phyloP scores from a whole-genome alignment of 2,329 filamentous ascomycete genomes.

The Hypoxylon sp. region DNA sequence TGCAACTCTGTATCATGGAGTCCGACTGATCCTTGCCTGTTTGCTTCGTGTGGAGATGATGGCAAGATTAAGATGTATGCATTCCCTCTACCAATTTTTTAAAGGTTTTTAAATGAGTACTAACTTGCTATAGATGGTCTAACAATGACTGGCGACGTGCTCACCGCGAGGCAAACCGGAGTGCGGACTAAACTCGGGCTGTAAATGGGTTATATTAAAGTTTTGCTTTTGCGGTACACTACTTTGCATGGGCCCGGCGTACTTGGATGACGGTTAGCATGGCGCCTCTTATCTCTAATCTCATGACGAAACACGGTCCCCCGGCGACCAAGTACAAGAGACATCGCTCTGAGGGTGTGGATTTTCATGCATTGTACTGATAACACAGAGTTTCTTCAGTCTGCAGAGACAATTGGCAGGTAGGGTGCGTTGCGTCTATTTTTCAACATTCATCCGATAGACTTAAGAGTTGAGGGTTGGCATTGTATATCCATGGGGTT shows the following conservation, averaged over 20 bases:
- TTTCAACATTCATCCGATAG: slow-evolving; percentile 37
- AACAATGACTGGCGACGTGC: slow-evolving; percentile 54
- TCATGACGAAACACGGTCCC: slow-evolving; percentile 15
- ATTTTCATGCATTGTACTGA: slow-evolving; percentile 22
- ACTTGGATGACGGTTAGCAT: slow-evolving; percentile 42
- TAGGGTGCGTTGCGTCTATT: slow-evolving; percentile 21
- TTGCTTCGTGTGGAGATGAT: slow-evolving; percentile 94
- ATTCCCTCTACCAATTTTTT: background rate
- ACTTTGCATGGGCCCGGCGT: slow-evolving; percentile 44
- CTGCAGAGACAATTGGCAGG: slow-evolving; percentile 18
- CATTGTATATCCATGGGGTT: slow-evolving; percentile 41
- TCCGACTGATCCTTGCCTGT: slow-evolving; percentile 83
- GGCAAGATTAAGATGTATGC: slow-evolving; percentile 86
- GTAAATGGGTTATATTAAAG: slow-evolving; percentile 21
- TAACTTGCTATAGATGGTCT: slow-evolving; percentile 56
- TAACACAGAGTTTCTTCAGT: slow-evolving; percentile 28
- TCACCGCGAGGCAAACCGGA: slow-evolving; percentile 41
- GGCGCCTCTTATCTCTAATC: slow-evolving; percentile 30
- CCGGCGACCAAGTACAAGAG: slow-evolving; percentile 4
- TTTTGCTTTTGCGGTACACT: slow-evolving; percentile 35
- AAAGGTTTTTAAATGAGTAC: slow-evolving; percentile 11
- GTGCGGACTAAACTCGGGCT: slow-evolving; percentile 32
- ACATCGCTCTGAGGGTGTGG: slow-evolving; percentile 7
- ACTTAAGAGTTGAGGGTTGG: slow-evolving; percentile 29
- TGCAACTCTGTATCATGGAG: slow-evolving; percentile 95